Evolutionary conservation across 352 stramenopile genomes (phyloP).

Genomic region (Globisporangium nodosum): DNA sequence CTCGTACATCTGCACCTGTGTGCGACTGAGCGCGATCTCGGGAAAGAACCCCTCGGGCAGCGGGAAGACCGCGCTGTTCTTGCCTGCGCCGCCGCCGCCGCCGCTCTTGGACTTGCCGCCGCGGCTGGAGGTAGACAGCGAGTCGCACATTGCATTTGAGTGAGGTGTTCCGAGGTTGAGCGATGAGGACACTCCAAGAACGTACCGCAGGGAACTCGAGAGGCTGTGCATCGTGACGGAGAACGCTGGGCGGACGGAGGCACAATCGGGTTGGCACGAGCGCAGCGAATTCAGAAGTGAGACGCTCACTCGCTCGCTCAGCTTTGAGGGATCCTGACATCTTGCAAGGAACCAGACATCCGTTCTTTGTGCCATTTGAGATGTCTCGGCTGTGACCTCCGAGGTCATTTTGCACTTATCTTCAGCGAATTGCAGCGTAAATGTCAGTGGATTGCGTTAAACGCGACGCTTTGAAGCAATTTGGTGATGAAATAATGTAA

Average conservation of each 20-base stretch:
- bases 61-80: conserved; percentile 13
- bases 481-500: background rate
- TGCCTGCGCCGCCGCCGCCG: background rate
- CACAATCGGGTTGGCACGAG: background rate
- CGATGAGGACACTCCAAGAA: background rate
- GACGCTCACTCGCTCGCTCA: background rate
- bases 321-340: too few relatives aligned
- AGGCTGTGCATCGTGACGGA: conserved; percentile 8
- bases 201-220: conserved; percentile 4
- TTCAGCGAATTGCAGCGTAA: background rate
- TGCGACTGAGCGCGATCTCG: conserved; percentile 22
- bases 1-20: conserved; percentile 27
- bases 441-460: background rate
- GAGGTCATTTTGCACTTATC: background rate
- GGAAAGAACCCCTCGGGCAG: conserved; percentile 41
- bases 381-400: background rate
- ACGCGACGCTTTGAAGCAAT: background rate
- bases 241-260: background rate
- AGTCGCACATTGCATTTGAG: background rate
- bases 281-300: background rate
- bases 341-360: too few relatives aligned
- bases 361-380: too few relatives aligned
- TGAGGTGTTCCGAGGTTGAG: too few relatives aligned
- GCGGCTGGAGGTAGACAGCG: background rate
- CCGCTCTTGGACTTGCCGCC: conserved; percentile 1